Conservation (phyloP, 208 protist genomes). For the Leptomonas seymouri region DNA sequence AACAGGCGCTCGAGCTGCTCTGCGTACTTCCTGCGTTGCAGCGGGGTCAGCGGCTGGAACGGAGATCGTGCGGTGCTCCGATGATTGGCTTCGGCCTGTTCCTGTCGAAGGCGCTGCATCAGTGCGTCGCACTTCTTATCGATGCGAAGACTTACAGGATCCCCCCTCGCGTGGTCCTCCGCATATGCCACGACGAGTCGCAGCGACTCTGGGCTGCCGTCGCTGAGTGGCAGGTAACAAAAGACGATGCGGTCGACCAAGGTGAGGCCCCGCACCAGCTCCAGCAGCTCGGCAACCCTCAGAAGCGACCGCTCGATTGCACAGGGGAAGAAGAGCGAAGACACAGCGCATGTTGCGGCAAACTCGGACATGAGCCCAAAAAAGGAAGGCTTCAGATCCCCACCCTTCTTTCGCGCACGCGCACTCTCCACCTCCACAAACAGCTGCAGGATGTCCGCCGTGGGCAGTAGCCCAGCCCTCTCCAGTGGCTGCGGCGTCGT, state of each 20-base stretch:
- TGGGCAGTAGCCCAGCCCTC: conserved; percentile 72
- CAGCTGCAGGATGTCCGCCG: conserved; percentile 73
- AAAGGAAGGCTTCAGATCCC: conserved; percentile 30
- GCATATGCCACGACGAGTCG: conserved; percentile 57
- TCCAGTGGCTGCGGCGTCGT: conserved; percentile 28
- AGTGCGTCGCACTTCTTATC: conserved; percentile 37
- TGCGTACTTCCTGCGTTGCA: neutral
- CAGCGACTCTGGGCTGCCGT: conserved; percentile 44
- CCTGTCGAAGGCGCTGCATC: neutral
- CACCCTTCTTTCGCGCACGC: conserved; percentile 6
- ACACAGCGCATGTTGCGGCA: conserved; percentile 34
- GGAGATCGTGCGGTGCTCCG: neutral
- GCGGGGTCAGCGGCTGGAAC: too few species aligned
- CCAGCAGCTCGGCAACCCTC: conserved; percentile 58
- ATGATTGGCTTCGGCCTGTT: neutral
- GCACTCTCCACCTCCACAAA: conserved; percentile 49
- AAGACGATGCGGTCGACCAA: conserved; percentile 76
- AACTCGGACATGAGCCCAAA: conserved; percentile 44
- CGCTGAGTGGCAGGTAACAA: conserved; percentile 77
- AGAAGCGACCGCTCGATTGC: conserved; percentile 75
- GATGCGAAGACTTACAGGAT: conserved; percentile 46
- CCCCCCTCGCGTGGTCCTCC: conserved; percentile 46
- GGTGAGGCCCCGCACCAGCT: conserved; percentile 45
- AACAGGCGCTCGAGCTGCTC: conserved; percentile 55
- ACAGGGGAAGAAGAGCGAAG: conserved; percentile 69